Conservation (phyloP, 1,284 basidiomycete species). For the Fomitopsis pinicola region DNA sequence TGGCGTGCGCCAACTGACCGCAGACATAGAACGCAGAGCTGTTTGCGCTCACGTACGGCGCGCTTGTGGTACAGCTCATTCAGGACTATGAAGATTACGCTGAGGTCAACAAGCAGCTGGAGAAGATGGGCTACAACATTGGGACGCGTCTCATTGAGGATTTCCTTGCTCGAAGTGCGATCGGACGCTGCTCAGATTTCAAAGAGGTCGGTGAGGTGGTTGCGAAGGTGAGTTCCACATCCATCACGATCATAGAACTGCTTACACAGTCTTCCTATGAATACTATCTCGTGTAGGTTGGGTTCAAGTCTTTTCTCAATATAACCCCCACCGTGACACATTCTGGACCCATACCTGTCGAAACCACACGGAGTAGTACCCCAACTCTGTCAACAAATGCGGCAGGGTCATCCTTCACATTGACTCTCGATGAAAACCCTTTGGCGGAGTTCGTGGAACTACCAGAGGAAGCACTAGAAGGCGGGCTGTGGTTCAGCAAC, state of each 20-base stretch:
- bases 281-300: constrained; percentile 58
- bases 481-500: constrained; percentile 96
- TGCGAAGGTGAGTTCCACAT: constrained; percentile 60
- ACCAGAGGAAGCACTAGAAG: constrained; percentile 88
- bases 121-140: constrained; percentile 98
- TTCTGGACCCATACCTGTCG: constrained; percentile 44
- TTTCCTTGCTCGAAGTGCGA: constrained; percentile 86
- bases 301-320: constrained; percentile 98
- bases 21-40: constrained; percentile 85
- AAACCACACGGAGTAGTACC: constrained; percentile 39
- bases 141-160: constrained; percentile 96
- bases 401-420: constrained; percentile 62
- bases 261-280: neutral
- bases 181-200: constrained; percentile 88
- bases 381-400: constrained; percentile 31
- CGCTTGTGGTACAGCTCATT: constrained; percentile 96
- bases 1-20: constrained; percentile 15
- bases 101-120: constrained; percentile 83
- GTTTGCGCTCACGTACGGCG: constrained; percentile 96
- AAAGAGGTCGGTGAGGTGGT: constrained; percentile 92
- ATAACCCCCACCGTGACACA: constrained; percentile 85
- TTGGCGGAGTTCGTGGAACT: constrained; percentile 97
- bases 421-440: constrained; percentile 95
- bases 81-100: constrained; percentile 98
- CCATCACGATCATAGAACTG: neutral